Evolutionary conservation across 2,329 filamentous ascomycete genomes (phyloP).

Genomic region (Aspergillus pseudonomiae): DNA sequence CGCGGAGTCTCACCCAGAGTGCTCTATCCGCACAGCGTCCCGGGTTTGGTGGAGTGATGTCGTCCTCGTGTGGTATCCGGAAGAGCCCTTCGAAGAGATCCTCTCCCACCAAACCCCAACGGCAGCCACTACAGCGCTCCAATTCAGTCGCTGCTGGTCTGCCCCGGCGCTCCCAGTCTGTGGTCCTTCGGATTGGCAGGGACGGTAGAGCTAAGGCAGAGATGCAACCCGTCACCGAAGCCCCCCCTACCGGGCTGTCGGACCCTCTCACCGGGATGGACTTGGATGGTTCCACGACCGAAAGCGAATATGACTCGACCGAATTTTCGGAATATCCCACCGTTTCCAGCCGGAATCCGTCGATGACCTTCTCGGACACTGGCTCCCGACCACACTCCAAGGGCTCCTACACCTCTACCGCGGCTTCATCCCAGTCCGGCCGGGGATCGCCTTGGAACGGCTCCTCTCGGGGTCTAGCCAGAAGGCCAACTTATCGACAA

Average conservation of each 20-base stretch:
- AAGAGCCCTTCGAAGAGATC: constrained; percentile 48
- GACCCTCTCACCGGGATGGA: constrained; percentile 43
- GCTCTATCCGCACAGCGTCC: constrained; percentile 36
- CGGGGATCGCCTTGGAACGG: constrained; percentile 46
- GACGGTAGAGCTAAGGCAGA: constrained; percentile 53
- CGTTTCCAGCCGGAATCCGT: constrained; percentile 41
- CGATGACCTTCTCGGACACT: constrained; percentile 43
- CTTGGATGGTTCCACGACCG: constrained; percentile 46
- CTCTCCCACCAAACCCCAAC: constrained; percentile 45
- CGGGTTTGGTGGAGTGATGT: constrained; percentile 34
- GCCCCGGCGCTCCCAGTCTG: constrained; percentile 42
- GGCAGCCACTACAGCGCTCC: constrained; percentile 35
- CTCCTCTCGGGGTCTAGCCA: constrained; percentile 31
- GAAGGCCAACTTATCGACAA: constrained; percentile 28
- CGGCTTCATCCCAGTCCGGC: constrained; percentile 45
- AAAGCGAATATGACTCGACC: constrained; percentile 45
- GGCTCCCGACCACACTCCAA: constrained; percentile 46
- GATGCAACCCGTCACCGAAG: constrained; percentile 41
- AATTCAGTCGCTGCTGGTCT: constrained; percentile 34
- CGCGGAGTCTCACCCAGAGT: constrained; percentile 45
- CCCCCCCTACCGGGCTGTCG: constrained; percentile 35
- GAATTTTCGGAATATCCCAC: constrained; percentile 46
- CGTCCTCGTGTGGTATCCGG: constrained; percentile 40
- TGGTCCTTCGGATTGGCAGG: constrained; percentile 52
- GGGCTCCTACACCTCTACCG: constrained; percentile 46